A percentile compares a stretch with the other conserved stretches of the same genome.
Evolutionary conservation across 2,329 filamentous ascomycete species (phyloP).

Genomic region (Delphinella strobiligena): DNA sequence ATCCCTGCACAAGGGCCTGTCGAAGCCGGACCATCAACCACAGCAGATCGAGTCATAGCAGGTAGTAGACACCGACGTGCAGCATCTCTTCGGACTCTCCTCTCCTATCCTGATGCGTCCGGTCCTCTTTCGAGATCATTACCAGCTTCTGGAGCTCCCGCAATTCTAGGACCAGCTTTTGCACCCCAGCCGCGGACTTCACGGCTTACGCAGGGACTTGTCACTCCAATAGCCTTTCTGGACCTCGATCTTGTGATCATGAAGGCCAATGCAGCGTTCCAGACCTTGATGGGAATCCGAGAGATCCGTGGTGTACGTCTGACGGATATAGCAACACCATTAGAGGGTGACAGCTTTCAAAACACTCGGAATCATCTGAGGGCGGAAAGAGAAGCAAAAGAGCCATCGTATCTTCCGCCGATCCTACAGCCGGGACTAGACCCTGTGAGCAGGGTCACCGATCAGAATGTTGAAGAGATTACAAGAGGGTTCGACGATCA

Average conservation of each 20-base stretch:
- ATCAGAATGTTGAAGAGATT: conserved; percentile 31
- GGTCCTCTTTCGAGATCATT: neutral
- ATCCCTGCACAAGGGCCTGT: neutral
- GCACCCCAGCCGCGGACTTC: neutral
- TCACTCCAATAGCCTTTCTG: conserved; percentile 28
- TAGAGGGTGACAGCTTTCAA: conserved; percentile 30
- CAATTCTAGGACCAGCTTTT: neutral
- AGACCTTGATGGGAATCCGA: conserved; percentile 14
- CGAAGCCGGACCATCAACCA: neutral
- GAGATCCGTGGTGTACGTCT: conserved; percentile 28
- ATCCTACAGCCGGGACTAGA: conserved; percentile 33
- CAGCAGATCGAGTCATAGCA: conserved; percentile 14
- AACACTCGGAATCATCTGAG: conserved; percentile 32
- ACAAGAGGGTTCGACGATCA: conserved; percentile 31
- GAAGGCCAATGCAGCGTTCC: conserved; percentile 33
- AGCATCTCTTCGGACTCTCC: conserved; percentile 21
- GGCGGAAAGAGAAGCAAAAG: conserved; percentile 33
- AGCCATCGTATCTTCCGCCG: conserved; percentile 38
- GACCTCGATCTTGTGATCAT: conserved; percentile 36
- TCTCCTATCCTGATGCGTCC: conserved; percentile 11
- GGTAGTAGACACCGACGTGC: conserved; percentile 16
- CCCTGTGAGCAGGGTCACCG: conserved; percentile 27
- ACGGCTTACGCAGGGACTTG: conserved; percentile 1
- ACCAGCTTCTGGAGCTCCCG: neutral
- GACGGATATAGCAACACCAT: conserved; percentile 29